These are phyloP conservation scores for Alloascoidea africana DNA, from an alignment of 805 yeast species.

Conservation along the genomic window DNA sequence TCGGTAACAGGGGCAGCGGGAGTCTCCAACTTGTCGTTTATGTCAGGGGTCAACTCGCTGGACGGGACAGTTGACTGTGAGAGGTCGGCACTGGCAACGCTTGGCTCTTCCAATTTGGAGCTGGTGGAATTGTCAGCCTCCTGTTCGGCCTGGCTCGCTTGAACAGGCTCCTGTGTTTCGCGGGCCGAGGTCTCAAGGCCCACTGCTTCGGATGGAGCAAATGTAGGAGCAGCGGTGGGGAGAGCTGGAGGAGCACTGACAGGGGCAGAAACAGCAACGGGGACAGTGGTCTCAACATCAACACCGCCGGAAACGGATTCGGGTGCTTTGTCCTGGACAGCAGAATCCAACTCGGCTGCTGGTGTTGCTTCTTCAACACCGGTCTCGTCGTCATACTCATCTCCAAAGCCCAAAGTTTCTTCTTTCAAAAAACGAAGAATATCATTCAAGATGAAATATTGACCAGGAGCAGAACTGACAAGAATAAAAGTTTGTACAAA, in stretches of 20 bases:
- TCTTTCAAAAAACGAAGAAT: slow-evolving; percentile 21
- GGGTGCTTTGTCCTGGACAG: slow-evolving; percentile 3
- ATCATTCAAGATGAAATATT: slow-evolving; percentile 21
- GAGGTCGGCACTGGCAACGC: no score
- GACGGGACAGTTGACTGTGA: no score
- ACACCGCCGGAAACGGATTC: slow-evolving; percentile 5
- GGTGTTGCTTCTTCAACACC: slow-evolving; percentile 5
- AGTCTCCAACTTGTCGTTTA: no score
- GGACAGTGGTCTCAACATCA: slow-evolving; percentile 4
- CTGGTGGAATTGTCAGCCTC: no score
- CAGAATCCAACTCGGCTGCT: slow-evolving; percentile 4
- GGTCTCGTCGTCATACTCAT: slow-evolving; percentile 2
- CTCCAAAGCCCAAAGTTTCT: slow-evolving; percentile 5
- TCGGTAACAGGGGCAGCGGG: slow-evolving; percentile 4
- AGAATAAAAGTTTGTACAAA: slow-evolving; percentile 24
- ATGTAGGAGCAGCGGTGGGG: slow-evolving; percentile 3
- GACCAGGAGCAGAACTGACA: slow-evolving; percentile 11
- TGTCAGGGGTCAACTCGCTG: no score
- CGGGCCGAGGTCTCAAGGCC: no score
- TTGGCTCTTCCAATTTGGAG: no score
- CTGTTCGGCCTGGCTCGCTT: no score
- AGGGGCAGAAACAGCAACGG: slow-evolving; percentile 7
- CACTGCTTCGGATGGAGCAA: no score
- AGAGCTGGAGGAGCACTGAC: slow-evolving; percentile 4
- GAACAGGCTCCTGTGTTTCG: no score